Evolutionary conservation across 805 yeast species (phyloP).

Genomic region (Kodamaea nitidulidarum): DNA sequence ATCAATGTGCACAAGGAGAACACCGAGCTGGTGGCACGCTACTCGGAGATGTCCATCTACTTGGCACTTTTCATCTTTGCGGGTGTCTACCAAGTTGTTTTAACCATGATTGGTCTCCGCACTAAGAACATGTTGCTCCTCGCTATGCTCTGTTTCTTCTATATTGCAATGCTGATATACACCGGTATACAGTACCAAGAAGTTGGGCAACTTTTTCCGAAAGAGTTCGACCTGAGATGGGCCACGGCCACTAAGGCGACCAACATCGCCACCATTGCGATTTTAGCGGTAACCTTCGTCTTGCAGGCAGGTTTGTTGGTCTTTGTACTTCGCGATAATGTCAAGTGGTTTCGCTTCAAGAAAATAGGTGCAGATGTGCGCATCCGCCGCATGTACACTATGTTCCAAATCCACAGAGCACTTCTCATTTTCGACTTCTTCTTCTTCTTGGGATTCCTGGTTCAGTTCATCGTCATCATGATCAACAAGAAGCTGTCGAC

Average conservation of each 20-base stretch:
- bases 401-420: slow-evolving; percentile 39
- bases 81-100: slow-evolving; percentile 36
- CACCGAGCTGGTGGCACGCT: slow-evolving; percentile 16
- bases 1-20: slow-evolving; percentile 29
- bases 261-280: slow-evolving; percentile 41
- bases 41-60: slow-evolving; percentile 35
- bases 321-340: slow-evolving; percentile 33
- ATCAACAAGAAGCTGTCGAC: slow-evolving; percentile 29
- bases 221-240: slow-evolving; percentile 26
- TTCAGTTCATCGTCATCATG: slow-evolving; percentile 47
- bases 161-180: slow-evolving; percentile 41
- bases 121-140: slow-evolving; percentile 39
- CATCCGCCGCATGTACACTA: slow-evolving; percentile 32
- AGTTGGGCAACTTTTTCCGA: slow-evolving; percentile 16
- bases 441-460: slow-evolving; percentile 48
- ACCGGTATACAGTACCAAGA: slow-evolving; percentile 46
- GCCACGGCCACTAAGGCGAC: slow-evolving; percentile 31
- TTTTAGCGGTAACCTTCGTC: slow-evolving; percentile 34
- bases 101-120: slow-evolving; percentile 36
- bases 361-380: slow-evolving; percentile 45
- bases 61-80: slow-evolving; percentile 48
- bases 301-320: slow-evolving; percentile 26
- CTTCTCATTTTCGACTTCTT: slow-evolving; percentile 40
- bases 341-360: slow-evolving; percentile 47
- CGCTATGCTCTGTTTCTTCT: slow-evolving; percentile 37